A percentile compares a stretch with the other conserved stretches of the same genome.
Conservation (phyloP, 306 rosid genomes). For the Acacia crassicarpa region DNA sequence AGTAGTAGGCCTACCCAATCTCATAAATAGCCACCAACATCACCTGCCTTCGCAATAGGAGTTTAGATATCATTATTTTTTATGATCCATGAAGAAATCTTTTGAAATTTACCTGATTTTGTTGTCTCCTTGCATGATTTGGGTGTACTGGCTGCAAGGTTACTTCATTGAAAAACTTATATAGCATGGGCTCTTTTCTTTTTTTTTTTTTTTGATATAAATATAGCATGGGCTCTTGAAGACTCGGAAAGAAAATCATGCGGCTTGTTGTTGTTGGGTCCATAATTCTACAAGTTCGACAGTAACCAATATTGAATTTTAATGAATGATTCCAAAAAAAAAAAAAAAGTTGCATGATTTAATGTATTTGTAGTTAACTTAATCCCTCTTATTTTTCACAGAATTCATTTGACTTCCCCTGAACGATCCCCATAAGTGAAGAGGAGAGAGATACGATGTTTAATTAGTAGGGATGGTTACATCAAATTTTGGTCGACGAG, state of each 20-base stretch:
- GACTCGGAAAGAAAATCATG: background rate
- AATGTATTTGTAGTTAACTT: too few relatives aligned
- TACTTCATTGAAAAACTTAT: background rate
- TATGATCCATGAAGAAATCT: too few relatives aligned
- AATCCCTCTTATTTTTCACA: background rate
- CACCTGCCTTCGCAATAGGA: too few relatives aligned
- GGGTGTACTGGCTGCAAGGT: too few relatives aligned
- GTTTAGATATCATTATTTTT: background rate
- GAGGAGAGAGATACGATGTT: background rate
- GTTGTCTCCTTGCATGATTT: too few relatives aligned
- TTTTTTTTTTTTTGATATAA: too few relatives aligned
- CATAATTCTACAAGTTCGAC: background rate
- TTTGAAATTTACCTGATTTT: too few relatives aligned
- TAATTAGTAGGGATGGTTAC: background rate
- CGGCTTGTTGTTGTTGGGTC: background rate
- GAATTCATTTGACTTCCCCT: background rate
- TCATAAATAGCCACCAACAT: background rate
- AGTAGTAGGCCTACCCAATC: background rate
- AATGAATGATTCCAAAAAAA: too few relatives aligned
- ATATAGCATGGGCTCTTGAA: background rate
- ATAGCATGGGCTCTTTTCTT: background rate
- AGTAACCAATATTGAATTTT: background rate
- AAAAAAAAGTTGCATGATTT: too few relatives aligned
- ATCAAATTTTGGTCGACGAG: background rate
- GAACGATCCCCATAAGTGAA: background rate